phyloP scores from a whole-genome alignment of 2,329 filamentous ascomycete species.

The Aureobasidium sp. region DNA sequence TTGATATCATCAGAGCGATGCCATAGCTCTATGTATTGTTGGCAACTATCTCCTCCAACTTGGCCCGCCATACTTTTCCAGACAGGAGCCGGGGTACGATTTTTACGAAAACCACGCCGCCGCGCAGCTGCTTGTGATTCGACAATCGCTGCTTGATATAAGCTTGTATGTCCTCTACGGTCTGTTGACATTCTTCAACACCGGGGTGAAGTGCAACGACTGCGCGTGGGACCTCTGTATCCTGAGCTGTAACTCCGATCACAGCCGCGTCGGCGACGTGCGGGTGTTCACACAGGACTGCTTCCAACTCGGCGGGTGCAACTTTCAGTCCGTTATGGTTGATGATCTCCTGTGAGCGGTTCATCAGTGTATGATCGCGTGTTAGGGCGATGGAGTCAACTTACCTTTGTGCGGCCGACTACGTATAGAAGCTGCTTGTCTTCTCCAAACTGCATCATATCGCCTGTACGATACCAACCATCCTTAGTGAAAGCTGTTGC shows the following conservation, averaged over 20 bases:
- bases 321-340: conserved; percentile 34
- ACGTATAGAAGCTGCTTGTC: conserved; percentile 23
- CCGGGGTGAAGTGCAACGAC: conserved; percentile 34
- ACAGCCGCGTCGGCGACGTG: conserved; percentile 34
- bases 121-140: conserved; percentile 44
- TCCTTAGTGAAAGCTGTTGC: conserved; percentile 25
- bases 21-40: too few relatives aligned
- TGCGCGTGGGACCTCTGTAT: conserved; percentile 27
- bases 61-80: conserved; percentile 67
- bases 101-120: conserved; percentile 59
- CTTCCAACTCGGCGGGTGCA: conserved; percentile 37
- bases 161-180: conserved; percentile 37
- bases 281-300: conserved; percentile 28
- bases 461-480: conserved; percentile 39
- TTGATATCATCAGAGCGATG: too few relatives aligned
- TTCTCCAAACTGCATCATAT: conserved; percentile 37
- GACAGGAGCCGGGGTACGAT: conserved; percentile 64
- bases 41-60: conserved; percentile 48
- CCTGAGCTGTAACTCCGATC: conserved; percentile 23
- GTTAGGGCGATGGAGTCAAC: conserved; percentile 75
- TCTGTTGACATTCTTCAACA: conserved; percentile 38
- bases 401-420: conserved; percentile 47
- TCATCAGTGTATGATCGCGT: background rate
- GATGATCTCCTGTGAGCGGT: conserved; percentile 1
- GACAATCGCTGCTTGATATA: conserved; percentile 42